These are phyloP conservation scores for Dicorynia guianensis DNA, from an alignment of 306 rosid species.

Conservation along the genomic window DNA sequence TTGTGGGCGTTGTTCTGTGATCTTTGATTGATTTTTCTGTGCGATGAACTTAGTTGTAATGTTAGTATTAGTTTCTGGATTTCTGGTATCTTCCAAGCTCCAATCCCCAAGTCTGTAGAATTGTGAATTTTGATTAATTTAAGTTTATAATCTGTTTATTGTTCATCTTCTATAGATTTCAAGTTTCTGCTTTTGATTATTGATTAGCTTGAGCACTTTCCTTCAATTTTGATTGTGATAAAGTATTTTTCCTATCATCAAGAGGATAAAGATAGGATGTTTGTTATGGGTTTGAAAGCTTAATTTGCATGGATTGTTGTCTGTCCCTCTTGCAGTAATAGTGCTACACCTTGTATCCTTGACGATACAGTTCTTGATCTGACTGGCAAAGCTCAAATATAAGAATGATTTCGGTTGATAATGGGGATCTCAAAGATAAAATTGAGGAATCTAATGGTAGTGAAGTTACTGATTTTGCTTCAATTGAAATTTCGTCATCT, in stretches of 20 bases:
- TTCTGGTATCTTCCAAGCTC: conserved; percentile 14
- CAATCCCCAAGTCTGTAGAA: not conserved
- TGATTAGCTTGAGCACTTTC: conserved; percentile 13
- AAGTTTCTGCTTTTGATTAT: not conserved
- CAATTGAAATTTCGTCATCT: conserved; percentile 55
- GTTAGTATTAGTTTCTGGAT: conserved; percentile 16
- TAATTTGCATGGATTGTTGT: conserved; percentile 4
- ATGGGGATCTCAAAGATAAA: conserved; percentile 58
- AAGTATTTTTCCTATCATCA: not conserved
- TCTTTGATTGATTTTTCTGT: not conserved
- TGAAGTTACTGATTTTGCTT: conserved; percentile 49
- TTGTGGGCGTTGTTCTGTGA: conserved; percentile 7
- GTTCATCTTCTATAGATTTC: conserved; percentile 15
- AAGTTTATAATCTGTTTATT: conserved; percentile 21
- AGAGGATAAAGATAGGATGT: not conserved
- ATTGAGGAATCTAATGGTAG: conserved; percentile 54
- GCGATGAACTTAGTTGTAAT: conserved; percentile 14
- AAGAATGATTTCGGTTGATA: conserved; percentile 63
- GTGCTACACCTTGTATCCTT: conserved; percentile 15
- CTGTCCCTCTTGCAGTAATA: conserved; percentile 29
- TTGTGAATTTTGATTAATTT: not conserved
- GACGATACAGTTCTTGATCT: conserved; percentile 34
- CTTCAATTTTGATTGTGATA: no score
- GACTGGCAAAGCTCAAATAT: conserved; percentile 33
- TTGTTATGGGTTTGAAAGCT: conserved; percentile 29